phyloP scores from a whole-genome alignment of 164 flowering plant genomes.

The Tinospora cordifolia region DNA sequence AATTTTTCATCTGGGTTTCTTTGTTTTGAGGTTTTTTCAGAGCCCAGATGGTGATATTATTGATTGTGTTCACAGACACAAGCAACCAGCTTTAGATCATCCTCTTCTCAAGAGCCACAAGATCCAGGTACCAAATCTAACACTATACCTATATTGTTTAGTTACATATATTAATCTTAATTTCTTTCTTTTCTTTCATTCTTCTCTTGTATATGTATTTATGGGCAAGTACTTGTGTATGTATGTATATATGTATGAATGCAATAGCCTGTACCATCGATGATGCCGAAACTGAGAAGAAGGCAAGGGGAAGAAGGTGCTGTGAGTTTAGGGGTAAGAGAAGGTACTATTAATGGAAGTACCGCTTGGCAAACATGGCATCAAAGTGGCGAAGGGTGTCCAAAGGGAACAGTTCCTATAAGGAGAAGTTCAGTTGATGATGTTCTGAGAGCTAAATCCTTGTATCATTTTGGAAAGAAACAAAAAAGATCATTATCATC shows the following conservation, averaged over 20 bases:
- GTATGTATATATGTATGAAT: too few species aligned
- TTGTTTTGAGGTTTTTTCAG: slow-evolving; percentile 27
- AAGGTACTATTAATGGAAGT: neutral
- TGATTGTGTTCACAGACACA: slow-evolving; percentile 74
- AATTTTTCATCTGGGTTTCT: neutral
- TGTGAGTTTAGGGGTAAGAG: neutral
- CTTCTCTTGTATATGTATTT: neutral
- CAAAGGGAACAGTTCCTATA: slow-evolving; percentile 75
- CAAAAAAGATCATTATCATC: slow-evolving; percentile 7
- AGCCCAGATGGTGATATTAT: slow-evolving; percentile 95
- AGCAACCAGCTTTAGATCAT: slow-evolving; percentile 94
- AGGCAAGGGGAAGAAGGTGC: slow-evolving; percentile 18
- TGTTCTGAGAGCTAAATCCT: slow-evolving; percentile 81
- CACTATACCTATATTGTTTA: neutral
- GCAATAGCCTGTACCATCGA: slow-evolving; percentile 14
- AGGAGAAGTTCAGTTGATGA: slow-evolving; percentile 71
- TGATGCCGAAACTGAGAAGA: slow-evolving; percentile 35
- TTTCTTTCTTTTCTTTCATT: slow-evolving; percentile 8
- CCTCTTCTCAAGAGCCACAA: slow-evolving; percentile 87
- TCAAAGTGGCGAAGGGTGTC: slow-evolving; percentile 57
- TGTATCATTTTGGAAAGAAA: slow-evolving; percentile 80
- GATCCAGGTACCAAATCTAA: slow-evolving; percentile 73
- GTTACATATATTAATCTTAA: neutral
- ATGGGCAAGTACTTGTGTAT: too few species aligned
- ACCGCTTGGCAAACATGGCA: slow-evolving; percentile 96